Evolutionary conservation across 2,329 filamentous ascomycete genomes (phyloP), one percentile per base, ranked within the genome.

Genomic region (Phialocephala subalpina): DNA sequence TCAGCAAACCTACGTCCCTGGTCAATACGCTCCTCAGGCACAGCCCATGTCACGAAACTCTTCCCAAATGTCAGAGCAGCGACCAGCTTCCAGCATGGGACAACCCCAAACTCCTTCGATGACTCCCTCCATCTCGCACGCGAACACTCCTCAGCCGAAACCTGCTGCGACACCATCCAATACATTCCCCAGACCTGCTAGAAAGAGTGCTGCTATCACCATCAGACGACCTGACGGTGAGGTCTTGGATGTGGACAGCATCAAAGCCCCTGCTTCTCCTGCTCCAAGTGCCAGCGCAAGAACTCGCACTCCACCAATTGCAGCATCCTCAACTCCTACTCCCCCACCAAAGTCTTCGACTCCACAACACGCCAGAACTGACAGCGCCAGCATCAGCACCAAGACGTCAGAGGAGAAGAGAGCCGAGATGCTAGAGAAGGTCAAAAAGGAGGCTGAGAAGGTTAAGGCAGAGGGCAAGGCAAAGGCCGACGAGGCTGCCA

Each of bases 151-250:
- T 11, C 83, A 85, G 71, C 75, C 80, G 9, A 86, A 82, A 60
- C 69, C 77, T 56, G 78, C 79, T 1, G 74, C 78, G 2, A 77
- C 85, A n/a, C 79, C 79, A 66, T 76, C 80, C 12, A 57, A 71
- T 5, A 61, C 73, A 18, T 78, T 77, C 60, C 65, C 72, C 5
- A 71, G 73, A 69, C 71, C 75, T 8, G 45, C 72, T 25, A 70
- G 76, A 58, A 92, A 91, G 83, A 93, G 87, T 78, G 89, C 89
- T 57, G 89, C 91, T 0, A 91, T 97, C 70, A 84, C 89, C 58
- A 97, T 97, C 83, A 97, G 93, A 83, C 92, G 93, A 74, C 86
- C 90, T 35, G 86, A 90, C 63, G 94, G 93, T 68, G 93, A 96
- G 76, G 87, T 89, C 35, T 82, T 97, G 14, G 89, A 93, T 72